These are phyloP conservation scores for Phytomonas sp. DNA, from an alignment of 208 protist species.

Conservation along the genomic window DNA sequence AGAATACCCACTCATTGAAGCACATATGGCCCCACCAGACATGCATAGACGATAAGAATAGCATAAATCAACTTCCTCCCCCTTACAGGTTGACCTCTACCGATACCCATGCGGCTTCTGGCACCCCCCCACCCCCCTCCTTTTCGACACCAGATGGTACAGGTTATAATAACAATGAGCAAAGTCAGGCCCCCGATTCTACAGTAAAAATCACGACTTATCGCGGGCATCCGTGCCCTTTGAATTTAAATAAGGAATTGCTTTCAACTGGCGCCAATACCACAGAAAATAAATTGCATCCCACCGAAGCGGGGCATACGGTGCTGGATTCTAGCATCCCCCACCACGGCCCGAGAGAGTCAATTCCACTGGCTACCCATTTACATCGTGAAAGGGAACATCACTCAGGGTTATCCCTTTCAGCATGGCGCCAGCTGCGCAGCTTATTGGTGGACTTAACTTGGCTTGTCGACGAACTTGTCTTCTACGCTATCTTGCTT, in stretches of 20 bases:
- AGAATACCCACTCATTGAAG: not conserved
- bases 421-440: slow-evolving; percentile 22
- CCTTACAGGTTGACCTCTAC: not conserved
- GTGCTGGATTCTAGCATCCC: not conserved
- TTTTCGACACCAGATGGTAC: not conserved
- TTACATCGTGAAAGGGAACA: slow-evolving; percentile 1
- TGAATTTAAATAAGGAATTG: not conserved
- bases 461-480: slow-evolving; percentile 79
- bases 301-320: not conserved
- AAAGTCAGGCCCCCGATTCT: not conserved
- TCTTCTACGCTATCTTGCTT: slow-evolving; percentile 69
- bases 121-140: not conserved
- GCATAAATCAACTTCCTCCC: not conserved
- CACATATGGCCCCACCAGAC: not conserved
- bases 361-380: slow-evolving; percentile 5
- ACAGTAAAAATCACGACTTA: not conserved
- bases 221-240: not conserved
- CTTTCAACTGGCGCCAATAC: not conserved
- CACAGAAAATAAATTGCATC: not conserved
- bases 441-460: slow-evolving; percentile 65
- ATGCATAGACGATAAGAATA: not conserved
- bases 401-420: not conserved
- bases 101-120: not conserved
- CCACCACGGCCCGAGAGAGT: not conserved
- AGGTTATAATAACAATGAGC: not conserved